A percentile compares a stretch with the other conserved stretches of the same genome.
These are phyloP conservation scores for Cardiospermum halicacabum DNA, from an alignment of 345 rosid genomes.

Conservation along the genomic window DNA sequence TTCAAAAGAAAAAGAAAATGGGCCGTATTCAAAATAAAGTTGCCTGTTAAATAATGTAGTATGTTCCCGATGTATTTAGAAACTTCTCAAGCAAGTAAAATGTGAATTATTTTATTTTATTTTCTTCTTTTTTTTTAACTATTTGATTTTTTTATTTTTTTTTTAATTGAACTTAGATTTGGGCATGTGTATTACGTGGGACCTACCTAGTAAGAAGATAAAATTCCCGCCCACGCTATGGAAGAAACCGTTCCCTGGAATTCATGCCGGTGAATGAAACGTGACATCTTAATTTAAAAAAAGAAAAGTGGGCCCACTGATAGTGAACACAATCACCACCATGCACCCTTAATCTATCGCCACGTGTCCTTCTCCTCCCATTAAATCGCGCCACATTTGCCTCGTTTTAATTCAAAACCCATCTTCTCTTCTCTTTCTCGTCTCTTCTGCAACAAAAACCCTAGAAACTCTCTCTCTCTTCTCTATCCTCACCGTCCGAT, in stretches of 20 bases:
- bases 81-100: too few species aligned
- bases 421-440: not conserved
- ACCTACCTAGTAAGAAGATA: not conserved
- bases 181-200: not conserved
- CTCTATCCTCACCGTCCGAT: not conserved
- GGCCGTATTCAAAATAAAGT: too few species aligned
- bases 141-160: not conserved
- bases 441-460: slow-evolving; percentile 23
- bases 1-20: too few species aligned
- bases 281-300: not conserved
- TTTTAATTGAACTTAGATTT: not conserved
- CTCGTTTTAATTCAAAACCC: slow-evolving; percentile 46
- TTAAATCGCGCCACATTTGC: slow-evolving; percentile 62
- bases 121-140: too few species aligned
- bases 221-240: slow-evolving; percentile 7
- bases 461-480: slow-evolving; percentile 22
- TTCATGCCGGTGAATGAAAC: not conserved
- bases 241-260: not conserved
- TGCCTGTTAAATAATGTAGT: too few species aligned
- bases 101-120: too few species aligned
- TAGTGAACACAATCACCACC: slow-evolving; percentile 6
- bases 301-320: not conserved
- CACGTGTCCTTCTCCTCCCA: slow-evolving; percentile 27
- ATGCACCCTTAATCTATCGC: slow-evolving; percentile 15
- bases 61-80: too few species aligned